Evolutionary conservation across 2,329 filamentous ascomycete genomes (phyloP), one percentile per base, ranked within the genome.

Genomic region (Ceratocystis variospora): DNA sequence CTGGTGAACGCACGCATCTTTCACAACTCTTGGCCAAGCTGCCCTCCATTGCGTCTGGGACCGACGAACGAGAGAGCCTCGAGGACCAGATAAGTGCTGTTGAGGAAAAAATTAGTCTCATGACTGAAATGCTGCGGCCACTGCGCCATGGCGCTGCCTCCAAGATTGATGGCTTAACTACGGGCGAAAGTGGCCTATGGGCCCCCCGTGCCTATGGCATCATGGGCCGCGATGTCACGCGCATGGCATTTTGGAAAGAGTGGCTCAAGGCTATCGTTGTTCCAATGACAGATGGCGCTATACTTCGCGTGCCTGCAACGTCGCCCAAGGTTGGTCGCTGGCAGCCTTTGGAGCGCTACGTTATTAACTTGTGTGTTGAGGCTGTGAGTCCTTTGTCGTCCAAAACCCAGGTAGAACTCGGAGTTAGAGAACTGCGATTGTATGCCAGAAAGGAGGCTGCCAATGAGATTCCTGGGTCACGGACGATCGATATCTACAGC

Each of bases 231-330:
- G 94, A 99, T 73, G 81, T 81, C 12, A 87, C 85, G 68, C 83
- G 95, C 76, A 91, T 92, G 70, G 84, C 86, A 41, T 97, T 99
- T 77, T 99, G 93, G 92, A 97, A 97, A 75, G 94, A 99, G 74
- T 99, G 94, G 94, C 82, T 99, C 61, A 88, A 90, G 75, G 92
- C 93, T 5, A 83, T 97, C 8, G 80, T 94, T n/a, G 90, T 96
- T 25, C 94, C 94, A 33, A 99, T 97, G 94, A 91, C 87, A 0
- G 91, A 96, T 73, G 90, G 93, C 22, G 85, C 82, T 15, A 81
- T 99, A 37, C 77, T 94, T 70, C 83, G 92, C 66, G 86, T 99
- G 6, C 90, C 94, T 5, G 81, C 90, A 8, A 96, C 88, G 75
- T 97, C 93, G 4, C 92, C 94, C 12, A 89, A 86, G 72, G 86